Percentiles rank a stretch among this genome's conserved stretches.
Evolutionary conservation across 2,329 filamentous ascomycete genomes (phyloP).

Genomic region (Cordyceps cateniannulata): DNA sequence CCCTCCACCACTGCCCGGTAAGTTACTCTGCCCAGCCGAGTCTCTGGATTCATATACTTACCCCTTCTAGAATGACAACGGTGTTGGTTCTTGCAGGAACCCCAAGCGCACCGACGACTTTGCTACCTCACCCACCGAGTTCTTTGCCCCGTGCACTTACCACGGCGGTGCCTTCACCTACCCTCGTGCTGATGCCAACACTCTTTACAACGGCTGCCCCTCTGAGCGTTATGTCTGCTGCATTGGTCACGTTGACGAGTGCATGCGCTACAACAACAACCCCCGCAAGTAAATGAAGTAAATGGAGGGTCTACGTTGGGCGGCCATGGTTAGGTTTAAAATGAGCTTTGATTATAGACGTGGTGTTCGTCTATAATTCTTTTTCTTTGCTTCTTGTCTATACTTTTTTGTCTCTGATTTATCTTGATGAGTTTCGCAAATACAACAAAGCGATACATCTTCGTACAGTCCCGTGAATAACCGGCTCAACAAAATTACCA

Average conservation of each 20-base stretch:
- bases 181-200: constrained; percentile 8
- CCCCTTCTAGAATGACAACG: not conserved
- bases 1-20: not conserved
- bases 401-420: not conserved
- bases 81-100: not conserved
- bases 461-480: too few relatives aligned
- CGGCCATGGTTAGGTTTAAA: not conserved
- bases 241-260: constrained; percentile 1
- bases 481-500: too few relatives aligned
- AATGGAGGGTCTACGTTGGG: not conserved
- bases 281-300: constrained; percentile 1
- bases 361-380: not conserved
- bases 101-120: not conserved
- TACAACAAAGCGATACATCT: not conserved
- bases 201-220: constrained; percentile 1
- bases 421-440: not conserved
- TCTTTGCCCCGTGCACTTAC: constrained; percentile 6
- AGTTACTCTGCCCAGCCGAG: not conserved
- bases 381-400: not conserved
- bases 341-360: not conserved
- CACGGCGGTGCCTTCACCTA: constrained; percentile 9
- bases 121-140: not conserved
- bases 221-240: constrained; percentile 7
- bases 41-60: not conserved
- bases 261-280: not conserved